These are phyloP conservation scores for Talaromyces sp. DNA, from an alignment of 2,329 filamentous ascomycete genomes.

Conservation along the genomic window DNA sequence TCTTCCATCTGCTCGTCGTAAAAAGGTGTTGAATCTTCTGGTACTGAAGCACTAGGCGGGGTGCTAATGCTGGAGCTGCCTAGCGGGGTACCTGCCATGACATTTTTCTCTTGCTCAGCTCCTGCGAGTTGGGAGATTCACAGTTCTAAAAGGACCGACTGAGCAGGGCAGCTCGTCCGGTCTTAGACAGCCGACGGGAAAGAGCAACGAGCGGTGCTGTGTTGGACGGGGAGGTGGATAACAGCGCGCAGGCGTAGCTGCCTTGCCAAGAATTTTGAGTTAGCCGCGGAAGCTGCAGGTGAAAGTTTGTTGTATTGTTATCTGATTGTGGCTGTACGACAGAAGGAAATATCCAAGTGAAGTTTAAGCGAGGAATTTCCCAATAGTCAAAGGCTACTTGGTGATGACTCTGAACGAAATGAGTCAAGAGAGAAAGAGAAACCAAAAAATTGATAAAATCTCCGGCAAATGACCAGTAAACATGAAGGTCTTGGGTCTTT, in stretches of 20 bases:
- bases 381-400: too few species aligned
- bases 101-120: conserved; percentile 34
- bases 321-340: background rate
- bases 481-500: background rate
- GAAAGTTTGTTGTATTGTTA: conserved; percentile 3
- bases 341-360: background rate
- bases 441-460: background rate
- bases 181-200: background rate
- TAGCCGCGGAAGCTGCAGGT: conserved; percentile 19
- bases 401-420: background rate
- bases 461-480: background rate
- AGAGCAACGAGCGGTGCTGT: background rate
- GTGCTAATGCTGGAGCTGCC: conserved; percentile 45
- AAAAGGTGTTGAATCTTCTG: conserved; percentile 28
- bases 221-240: conserved; percentile 4
- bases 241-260: conserved; percentile 11
- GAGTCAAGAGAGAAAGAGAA: background rate
- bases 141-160: background rate
- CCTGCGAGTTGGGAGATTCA: conserved; percentile 9
- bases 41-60: conserved; percentile 35
- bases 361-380: background rate
- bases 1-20: conserved; percentile 42
- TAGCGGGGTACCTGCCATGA: conserved; percentile 47
- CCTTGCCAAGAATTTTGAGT: conserved; percentile 19
- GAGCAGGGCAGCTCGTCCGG: background rate